Evolutionary conservation across 306 rosid genomes (phyloP).

Genomic region (Cotoneaster glaucophyllus): DNA sequence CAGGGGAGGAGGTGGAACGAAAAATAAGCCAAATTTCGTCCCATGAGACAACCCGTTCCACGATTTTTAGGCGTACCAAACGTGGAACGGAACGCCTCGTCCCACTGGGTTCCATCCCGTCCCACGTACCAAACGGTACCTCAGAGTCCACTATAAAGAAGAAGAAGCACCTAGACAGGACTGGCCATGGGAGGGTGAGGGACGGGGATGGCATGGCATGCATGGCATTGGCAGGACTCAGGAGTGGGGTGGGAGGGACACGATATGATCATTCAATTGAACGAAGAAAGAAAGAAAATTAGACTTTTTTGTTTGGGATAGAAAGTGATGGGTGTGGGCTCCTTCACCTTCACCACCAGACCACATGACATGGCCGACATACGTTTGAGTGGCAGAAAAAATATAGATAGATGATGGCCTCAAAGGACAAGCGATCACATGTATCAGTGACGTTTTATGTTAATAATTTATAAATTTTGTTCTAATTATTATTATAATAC

Average conservation of each 20-base stretch:
- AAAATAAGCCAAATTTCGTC: too few species aligned
- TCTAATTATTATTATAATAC: too few species aligned
- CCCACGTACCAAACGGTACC: too few species aligned
- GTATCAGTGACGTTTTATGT: too few species aligned
- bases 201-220: background rate
- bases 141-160: background rate
- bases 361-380: conserved; percentile 76
- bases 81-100: too few species aligned
- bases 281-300: background rate
- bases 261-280: conserved; percentile 24
- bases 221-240: background rate
- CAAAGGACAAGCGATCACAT: too few species aligned
- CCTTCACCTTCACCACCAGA: conserved; percentile 14
- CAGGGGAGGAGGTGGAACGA: too few species aligned
- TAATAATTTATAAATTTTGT: too few species aligned
- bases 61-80: too few species aligned
- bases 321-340: conserved; percentile 13
- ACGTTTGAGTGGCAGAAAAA: conserved; percentile 27
- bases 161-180: conserved; percentile 13
- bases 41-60: too few species aligned
- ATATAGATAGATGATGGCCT: background rate
- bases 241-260: conserved; percentile 8
- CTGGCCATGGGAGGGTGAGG: conserved; percentile 22
- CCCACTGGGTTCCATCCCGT: too few species aligned
- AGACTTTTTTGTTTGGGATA: conserved; percentile 12